Conservation (phyloP, 2,329 filamentous ascomycete genomes). For the Colletotrichum horii region DNA sequence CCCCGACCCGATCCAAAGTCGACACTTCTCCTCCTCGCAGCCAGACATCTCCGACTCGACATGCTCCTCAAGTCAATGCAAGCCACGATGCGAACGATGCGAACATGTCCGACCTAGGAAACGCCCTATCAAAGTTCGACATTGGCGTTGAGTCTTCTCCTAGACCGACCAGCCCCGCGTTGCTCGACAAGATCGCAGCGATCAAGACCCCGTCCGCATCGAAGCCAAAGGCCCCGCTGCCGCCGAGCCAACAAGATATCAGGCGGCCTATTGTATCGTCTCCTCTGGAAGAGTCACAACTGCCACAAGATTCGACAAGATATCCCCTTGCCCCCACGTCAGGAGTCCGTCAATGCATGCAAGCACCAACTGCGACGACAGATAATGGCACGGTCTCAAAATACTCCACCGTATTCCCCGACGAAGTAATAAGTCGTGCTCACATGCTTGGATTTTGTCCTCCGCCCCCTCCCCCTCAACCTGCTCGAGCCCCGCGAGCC, state of each 20-base stretch:
- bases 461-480: rapidly evolving
- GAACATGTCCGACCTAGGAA: rapidly evolving
- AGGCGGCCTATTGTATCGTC: neutral
- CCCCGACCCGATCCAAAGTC: neutral
- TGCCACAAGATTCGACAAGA: neutral
- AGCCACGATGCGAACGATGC: neutral
- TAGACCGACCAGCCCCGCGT: neutral
- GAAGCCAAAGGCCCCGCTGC: neutral
- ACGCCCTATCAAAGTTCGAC: rapidly evolving
- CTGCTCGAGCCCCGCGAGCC: neutral
- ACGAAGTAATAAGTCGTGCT: too few species aligned
- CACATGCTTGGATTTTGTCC: too few species aligned
- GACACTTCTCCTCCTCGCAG: neutral
- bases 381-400: neutral
- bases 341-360: neutral
- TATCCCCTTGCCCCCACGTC: neutral
- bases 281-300: neutral
- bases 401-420: too few species aligned
- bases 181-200: neutral
- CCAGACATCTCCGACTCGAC: neutral
- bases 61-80: neutral
- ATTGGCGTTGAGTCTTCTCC: neutral
- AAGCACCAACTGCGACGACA: neutral
- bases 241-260: neutral
- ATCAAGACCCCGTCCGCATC: neutral